These are phyloP conservation scores for Gillenia trifoliata DNA, from an alignment of 306 rosid species.

Conservation along the genomic window DNA sequence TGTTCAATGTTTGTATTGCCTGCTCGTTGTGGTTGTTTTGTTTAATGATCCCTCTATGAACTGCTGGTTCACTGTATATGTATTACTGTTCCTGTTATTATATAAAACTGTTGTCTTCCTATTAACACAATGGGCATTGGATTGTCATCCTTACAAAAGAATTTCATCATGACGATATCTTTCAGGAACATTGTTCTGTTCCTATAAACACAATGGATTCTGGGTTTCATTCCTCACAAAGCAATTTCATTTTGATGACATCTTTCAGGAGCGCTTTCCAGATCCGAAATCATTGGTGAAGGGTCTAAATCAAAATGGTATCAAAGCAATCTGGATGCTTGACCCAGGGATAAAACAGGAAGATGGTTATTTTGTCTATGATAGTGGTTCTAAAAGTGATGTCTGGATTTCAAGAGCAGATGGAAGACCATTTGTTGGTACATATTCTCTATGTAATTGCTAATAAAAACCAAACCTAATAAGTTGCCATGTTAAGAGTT, in stretches of 20 bases:
- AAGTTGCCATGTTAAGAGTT: conserved; percentile 7
- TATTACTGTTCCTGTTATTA: background rate
- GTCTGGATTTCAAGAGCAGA: conserved; percentile 75
- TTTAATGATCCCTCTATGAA: too few relatives aligned
- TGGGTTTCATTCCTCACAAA: conserved; percentile 3
- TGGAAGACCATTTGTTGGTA: conserved; percentile 68
- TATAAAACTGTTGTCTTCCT: background rate
- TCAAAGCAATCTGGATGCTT: conserved; percentile 94
- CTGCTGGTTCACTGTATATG: background rate
- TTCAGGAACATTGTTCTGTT: conserved; percentile 46
- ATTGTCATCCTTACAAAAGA: conserved; percentile 9
- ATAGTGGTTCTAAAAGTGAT: conserved; percentile 62
- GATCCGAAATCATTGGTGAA: conserved; percentile 65
- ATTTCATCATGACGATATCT: conserved; percentile 16
- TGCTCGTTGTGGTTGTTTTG: too few relatives aligned
- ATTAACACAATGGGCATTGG: background rate
- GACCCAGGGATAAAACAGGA: conserved; percentile 90
- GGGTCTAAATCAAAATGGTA: conserved; percentile 63
- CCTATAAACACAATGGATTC: background rate
- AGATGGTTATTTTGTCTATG: conserved; percentile 75
- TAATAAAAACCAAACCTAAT: background rate
- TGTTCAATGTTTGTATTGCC: too few relatives aligned
- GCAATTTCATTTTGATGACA: conserved; percentile 13
- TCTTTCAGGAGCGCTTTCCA: conserved; percentile 64
- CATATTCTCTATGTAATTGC: conserved; percentile 12